These are phyloP conservation scores for Xanthoparmelia taractica DNA, from an alignment of 495 filamentous ascomycete species.

Conservation along the genomic window DNA sequence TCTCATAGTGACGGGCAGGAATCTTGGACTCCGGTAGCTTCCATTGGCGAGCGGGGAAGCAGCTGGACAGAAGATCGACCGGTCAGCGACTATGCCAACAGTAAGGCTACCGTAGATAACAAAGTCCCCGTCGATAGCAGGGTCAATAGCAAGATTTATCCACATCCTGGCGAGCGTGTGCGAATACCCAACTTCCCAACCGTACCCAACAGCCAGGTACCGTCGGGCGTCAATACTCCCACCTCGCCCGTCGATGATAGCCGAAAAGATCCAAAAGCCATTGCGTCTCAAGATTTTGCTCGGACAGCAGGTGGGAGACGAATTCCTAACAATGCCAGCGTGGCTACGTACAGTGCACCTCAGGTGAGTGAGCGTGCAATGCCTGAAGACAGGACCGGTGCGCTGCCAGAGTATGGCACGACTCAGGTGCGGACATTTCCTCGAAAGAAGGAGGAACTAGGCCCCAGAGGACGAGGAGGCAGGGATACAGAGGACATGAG, in stretches of 20 bases:
- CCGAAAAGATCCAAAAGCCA: conserved; percentile 19
- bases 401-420: conserved; percentile 14
- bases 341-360: neutral
- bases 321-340: neutral
- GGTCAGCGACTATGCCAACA: neutral
- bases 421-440: conserved; percentile 15
- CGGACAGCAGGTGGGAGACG: conserved; percentile 12
- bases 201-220: conserved; percentile 22
- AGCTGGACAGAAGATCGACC: conserved; percentile 19
- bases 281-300: conserved; percentile 23
- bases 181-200: conserved; percentile 27
- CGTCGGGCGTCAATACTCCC: conserved; percentile 16
- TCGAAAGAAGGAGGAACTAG: conserved; percentile 18
- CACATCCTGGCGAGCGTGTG: conserved; percentile 26
- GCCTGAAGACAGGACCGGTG: conserved; percentile 10
- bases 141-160: conserved; percentile 23
- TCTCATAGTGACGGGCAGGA: conserved; percentile 24
- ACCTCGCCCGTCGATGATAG: conserved; percentile 7
- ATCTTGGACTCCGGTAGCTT: conserved; percentile 25
- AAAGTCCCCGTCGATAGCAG: conserved; percentile 10
- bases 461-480: conserved; percentile 20
- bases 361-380: conserved; percentile 3
- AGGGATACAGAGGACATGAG: conserved; percentile 53
- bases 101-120: neutral
- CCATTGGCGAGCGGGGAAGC: conserved; percentile 17